Evolutionary conservation across 768 basidiomycete genomes (phyloP).

Genomic region (Leucocoprinus leucothites): DNA sequence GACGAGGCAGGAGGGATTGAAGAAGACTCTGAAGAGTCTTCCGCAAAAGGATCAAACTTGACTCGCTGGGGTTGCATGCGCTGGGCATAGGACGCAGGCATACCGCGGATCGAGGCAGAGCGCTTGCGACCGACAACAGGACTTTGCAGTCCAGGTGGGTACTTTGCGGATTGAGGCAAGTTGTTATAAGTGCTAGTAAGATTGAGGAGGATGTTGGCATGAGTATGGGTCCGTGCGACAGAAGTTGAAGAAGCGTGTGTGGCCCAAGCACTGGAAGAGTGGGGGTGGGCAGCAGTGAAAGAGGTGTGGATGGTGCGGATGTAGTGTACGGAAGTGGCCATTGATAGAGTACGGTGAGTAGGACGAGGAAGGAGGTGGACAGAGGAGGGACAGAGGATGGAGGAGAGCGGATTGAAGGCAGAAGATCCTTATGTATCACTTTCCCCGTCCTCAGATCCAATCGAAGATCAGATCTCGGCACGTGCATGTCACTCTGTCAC

Average conservation of each 20-base stretch:
- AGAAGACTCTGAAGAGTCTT: constrained; percentile 26
- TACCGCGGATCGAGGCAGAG: constrained; percentile 23
- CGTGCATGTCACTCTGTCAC: constrained; percentile 4
- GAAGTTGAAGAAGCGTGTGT: constrained; percentile 14
- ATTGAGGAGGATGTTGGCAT: constrained; percentile 21
- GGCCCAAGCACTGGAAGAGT: constrained; percentile 23
- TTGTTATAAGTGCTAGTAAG: constrained; percentile 18
- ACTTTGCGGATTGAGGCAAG: no score
- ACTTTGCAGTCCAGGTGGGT: no score
- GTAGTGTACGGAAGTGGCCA: constrained; percentile 30
- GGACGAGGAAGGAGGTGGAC: no score
- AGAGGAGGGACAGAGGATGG: not conserved
- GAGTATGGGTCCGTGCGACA: constrained; percentile 16
- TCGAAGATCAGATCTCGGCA: no score
- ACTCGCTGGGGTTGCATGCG: constrained; percentile 15
- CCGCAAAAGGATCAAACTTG: constrained; percentile 35
- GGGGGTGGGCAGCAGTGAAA: constrained; percentile 27
- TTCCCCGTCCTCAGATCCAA: no score
- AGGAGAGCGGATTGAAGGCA: no score
- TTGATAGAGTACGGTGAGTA: constrained; percentile 4
- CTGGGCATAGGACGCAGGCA: constrained; percentile 11
- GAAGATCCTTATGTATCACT: no score
- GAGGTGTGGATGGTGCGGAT: constrained; percentile 40
- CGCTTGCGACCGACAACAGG: constrained; percentile 4
- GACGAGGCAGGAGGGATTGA: no score